phyloP scores from a whole-genome alignment of 2,329 filamentous ascomycete species.

The Botrytis squamosa region DNA sequence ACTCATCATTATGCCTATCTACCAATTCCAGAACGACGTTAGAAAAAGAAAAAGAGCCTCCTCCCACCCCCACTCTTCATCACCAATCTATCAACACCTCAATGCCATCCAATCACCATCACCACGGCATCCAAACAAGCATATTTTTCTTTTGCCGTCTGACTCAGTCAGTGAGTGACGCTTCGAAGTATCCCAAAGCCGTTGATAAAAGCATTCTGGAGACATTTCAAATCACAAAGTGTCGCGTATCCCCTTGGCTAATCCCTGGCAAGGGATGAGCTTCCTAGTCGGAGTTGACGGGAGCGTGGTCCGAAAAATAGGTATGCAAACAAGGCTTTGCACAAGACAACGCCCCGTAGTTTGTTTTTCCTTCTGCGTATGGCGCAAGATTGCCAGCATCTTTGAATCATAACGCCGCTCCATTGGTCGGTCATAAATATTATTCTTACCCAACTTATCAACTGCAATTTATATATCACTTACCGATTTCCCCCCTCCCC shows the following conservation, averaged over 20 bases:
- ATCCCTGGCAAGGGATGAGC: not conserved
- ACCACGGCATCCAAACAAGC: not conserved
- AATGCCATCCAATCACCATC: not conserved
- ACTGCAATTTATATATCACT: too few species aligned
- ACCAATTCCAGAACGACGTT: not conserved
- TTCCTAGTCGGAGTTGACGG: not conserved
- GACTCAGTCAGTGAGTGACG: not conserved
- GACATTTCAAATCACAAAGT: not conserved
- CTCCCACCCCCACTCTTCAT: not conserved
- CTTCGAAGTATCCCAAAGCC: not conserved
- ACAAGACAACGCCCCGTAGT: not conserved
- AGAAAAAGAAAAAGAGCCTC: not conserved
- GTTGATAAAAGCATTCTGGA: not conserved
- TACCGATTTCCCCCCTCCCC: too few species aligned
- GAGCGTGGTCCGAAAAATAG: not conserved
- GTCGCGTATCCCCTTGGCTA: not conserved
- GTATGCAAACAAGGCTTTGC: not conserved
- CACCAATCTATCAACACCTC: not conserved
- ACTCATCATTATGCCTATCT: not conserved
- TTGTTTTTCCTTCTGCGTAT: not conserved
- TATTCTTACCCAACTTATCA: not conserved
- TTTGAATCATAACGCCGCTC: not conserved
- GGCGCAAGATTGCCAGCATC: not conserved
- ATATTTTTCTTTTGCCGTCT: not conserved
- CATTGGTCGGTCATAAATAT: too few species aligned